phyloP scores from a whole-genome alignment of 2,329 filamentous ascomycete genomes.

The Trichoderma koningii region DNA sequence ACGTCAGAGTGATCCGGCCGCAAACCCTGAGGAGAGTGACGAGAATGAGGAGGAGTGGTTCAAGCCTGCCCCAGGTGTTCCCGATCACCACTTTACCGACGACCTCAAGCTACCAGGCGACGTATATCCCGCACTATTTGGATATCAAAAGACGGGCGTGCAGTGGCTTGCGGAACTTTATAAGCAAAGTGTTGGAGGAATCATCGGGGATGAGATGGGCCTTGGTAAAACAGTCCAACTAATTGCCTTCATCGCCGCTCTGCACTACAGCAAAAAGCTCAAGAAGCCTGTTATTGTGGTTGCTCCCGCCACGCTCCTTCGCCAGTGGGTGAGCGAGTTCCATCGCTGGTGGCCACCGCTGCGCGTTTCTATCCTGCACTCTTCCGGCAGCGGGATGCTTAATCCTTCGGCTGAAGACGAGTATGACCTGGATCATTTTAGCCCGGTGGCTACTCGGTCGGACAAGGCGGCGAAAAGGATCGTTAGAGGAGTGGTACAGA shows the following conservation, averaged over 20 bases:
- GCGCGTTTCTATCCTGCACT: slow-evolving; percentile 90
- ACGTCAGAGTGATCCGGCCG: slow-evolving; percentile 42
- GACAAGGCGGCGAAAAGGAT: slow-evolving; percentile 72
- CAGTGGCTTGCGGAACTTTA: slow-evolving; percentile 96
- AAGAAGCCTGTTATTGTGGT: slow-evolving; percentile 86
- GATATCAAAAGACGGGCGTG: slow-evolving; percentile 96
- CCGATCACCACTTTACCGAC: slow-evolving; percentile 74
- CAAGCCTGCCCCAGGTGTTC: slow-evolving; percentile 78
- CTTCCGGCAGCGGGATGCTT: slow-evolving; percentile 94
- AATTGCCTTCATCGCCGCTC: slow-evolving; percentile 78
- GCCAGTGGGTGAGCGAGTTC: slow-evolving; percentile 98
- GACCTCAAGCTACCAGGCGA: slow-evolving; percentile 85
- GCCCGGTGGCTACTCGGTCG: slow-evolving; percentile 40
- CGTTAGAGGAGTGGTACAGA: slow-evolving; percentile 75
- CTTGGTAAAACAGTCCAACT: slow-evolving; percentile 84
- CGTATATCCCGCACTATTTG: slow-evolving; percentile 87
- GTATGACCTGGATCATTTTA: slow-evolving; percentile 50
- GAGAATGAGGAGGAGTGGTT: slow-evolving; percentile 68
- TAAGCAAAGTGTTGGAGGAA: slow-evolving; percentile 85
- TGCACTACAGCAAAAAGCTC: slow-evolving; percentile 89
- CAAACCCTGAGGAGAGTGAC: slow-evolving; percentile 46
- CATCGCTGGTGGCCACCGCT: slow-evolving; percentile 99
- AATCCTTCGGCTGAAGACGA: slow-evolving; percentile 68
- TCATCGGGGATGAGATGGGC: slow-evolving; percentile 97
- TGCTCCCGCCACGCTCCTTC: slow-evolving; percentile 89